These are phyloP conservation scores for Melocanna baccifera DNA, from an alignment of 176 grass and related monocot genomes.

Conservation along the genomic window DNA sequence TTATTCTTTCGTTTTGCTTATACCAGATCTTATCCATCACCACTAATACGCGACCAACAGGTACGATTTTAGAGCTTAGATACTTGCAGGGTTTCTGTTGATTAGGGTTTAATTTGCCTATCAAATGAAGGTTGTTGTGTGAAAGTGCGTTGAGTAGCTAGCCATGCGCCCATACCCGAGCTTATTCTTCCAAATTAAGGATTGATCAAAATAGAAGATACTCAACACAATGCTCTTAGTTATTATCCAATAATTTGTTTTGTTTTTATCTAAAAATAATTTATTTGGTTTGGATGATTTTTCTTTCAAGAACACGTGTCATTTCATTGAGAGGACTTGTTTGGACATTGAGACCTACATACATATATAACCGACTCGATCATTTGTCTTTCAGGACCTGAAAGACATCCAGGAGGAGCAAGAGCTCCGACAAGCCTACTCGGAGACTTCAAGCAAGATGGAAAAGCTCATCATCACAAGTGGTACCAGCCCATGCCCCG, in stretches of 20 bases:
- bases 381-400: slow-evolving; percentile 16
- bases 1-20: neutral
- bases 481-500: neutral
- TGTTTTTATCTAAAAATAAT: neutral
- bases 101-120: neutral
- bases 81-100: neutral
- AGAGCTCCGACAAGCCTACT: slow-evolving; percentile 36
- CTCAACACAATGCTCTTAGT: neutral
- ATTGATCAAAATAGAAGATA: neutral
- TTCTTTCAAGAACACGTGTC: no score
- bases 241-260: neutral
- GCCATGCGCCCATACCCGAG: neutral
- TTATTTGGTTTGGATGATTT: neutral
- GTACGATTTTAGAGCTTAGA: neutral
- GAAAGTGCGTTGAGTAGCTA: neutral
- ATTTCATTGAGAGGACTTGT: neutral
- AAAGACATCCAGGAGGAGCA: slow-evolving; percentile 42
- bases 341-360: neutral
- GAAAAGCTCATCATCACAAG: slow-evolving; percentile 25
- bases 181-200: neutral
- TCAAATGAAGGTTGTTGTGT: neutral
- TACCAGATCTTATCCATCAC: neutral
- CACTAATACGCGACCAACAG: neutral
- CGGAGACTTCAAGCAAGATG: slow-evolving; percentile 36
- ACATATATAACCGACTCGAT: neutral